Evolutionary conservation across 108 stramenopile genomes (phyloP).

Genomic region (Cyclostephanos tholiformis): DNA sequence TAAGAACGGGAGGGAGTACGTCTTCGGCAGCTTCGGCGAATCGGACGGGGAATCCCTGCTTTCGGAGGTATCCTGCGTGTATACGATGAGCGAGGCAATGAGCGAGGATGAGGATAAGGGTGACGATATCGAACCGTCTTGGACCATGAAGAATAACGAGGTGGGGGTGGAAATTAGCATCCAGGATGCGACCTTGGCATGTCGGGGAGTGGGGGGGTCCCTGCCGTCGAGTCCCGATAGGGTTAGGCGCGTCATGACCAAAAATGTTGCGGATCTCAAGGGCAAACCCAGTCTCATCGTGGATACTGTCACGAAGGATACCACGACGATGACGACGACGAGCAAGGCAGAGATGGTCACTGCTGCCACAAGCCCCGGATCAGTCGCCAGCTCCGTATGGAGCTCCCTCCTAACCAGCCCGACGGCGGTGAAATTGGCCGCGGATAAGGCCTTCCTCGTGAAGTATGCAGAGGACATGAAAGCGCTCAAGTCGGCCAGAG

Average conservation of each 20-base stretch:
- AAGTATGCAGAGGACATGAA: background rate
- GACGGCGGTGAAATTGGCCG: background rate
- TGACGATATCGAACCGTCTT: background rate
- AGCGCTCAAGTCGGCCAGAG: background rate
- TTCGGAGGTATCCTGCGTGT: conserved; percentile 7
- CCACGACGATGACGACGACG: background rate
- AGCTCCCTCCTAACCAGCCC: background rate
- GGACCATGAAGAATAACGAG: conserved; percentile 7
- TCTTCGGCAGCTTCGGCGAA: conserved; percentile 20
- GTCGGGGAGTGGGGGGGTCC: too few relatives aligned
- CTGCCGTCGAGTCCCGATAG: background rate
- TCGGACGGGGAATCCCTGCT: background rate
- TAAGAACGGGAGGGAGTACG: conserved; percentile 16
- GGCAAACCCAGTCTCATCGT: background rate
- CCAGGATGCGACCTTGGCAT: background rate
- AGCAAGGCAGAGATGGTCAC: background rate
- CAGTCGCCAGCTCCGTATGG: background rate
- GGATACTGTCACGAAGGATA: background rate
- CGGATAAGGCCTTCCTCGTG: background rate
- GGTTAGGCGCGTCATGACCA: background rate
- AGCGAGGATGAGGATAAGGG: background rate
- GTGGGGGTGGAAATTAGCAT: background rate
- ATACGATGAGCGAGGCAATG: background rate
- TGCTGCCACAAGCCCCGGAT: background rate
- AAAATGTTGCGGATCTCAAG: background rate